phyloP scores from a whole-genome alignment of 2,329 filamentous ascomycete genomes.

The Penicillium carneum region DNA sequence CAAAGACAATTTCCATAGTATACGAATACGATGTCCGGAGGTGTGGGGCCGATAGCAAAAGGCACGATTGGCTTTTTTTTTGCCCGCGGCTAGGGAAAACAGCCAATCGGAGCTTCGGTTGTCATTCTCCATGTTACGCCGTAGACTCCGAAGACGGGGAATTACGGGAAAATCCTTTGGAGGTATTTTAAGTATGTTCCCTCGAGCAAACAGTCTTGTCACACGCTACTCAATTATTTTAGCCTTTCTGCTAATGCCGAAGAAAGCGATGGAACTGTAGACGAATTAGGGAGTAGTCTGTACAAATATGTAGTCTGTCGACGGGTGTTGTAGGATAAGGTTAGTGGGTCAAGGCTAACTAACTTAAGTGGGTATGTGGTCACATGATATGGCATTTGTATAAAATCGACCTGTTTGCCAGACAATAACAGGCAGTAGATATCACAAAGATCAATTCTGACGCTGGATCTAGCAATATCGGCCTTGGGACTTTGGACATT shows the following conservation, averaged over 20 bases:
- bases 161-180: not conserved
- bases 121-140: not conserved
- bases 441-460: not conserved
- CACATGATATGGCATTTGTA: not conserved
- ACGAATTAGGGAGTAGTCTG: no score
- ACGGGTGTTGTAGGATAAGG: not conserved
- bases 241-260: no score
- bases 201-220: not conserved
- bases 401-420: not conserved
- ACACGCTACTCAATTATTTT: no score
- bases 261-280: not conserved
- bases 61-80: not conserved
- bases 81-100: not conserved
- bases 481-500: no score
- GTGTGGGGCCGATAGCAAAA: not conserved
- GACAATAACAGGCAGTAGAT: not conserved
- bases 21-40: no score
- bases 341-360: not conserved
- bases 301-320: not conserved
- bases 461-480: no score
- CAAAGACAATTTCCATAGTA: no score
- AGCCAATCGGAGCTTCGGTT: slow-evolving; percentile 11
- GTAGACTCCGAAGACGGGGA: slow-evolving; percentile 6
- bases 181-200: not conserved
- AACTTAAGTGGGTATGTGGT: not conserved